Evolutionary conservation across 768 basidiomycete species (phyloP).

Genomic region (Mycena haematopus): DNA sequence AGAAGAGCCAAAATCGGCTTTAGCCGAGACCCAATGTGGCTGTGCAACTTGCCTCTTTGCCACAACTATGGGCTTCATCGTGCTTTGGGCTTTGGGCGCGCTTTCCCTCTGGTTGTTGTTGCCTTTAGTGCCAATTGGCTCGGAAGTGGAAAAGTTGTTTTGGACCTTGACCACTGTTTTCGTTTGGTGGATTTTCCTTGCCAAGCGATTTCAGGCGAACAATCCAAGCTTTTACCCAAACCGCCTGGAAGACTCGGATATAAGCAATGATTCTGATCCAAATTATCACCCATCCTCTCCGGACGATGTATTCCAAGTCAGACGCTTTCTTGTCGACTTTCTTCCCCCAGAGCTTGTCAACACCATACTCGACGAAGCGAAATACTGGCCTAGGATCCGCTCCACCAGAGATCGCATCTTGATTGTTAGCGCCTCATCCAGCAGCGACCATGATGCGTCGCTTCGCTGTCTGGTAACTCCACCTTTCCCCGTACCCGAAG

Average conservation of each 20-base stretch:
- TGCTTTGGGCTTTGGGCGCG: not conserved
- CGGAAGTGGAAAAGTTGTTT: not conserved
- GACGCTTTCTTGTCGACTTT: conserved; percentile 23
- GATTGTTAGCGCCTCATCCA: conserved; percentile 15
- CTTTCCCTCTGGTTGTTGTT: not conserved
- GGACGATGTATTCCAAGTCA: conserved; percentile 31
- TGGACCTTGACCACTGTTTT: not conserved
- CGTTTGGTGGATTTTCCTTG: not conserved
- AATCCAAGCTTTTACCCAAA: not conserved
- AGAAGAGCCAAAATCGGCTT: no score
- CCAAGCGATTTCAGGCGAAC: not conserved
- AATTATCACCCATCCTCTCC: conserved; percentile 8
- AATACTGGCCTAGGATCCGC: conserved; percentile 37
- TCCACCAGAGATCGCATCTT: not conserved
- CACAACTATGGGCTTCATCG: not conserved
- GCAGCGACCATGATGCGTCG: conserved; percentile 17
- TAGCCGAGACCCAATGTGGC: not conserved
- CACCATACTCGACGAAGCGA: conserved; percentile 34
- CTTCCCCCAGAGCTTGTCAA: conserved; percentile 39
- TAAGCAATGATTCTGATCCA: not conserved
- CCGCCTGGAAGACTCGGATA: not conserved
- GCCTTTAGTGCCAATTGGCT: not conserved
- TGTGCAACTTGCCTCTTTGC: no score
- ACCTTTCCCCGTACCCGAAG: conserved; percentile 20
- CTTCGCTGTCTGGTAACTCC: conserved; percentile 33